Conservation (phyloP, 768 basidiomycete genomes). For the Macrocybe gigantea region DNA sequence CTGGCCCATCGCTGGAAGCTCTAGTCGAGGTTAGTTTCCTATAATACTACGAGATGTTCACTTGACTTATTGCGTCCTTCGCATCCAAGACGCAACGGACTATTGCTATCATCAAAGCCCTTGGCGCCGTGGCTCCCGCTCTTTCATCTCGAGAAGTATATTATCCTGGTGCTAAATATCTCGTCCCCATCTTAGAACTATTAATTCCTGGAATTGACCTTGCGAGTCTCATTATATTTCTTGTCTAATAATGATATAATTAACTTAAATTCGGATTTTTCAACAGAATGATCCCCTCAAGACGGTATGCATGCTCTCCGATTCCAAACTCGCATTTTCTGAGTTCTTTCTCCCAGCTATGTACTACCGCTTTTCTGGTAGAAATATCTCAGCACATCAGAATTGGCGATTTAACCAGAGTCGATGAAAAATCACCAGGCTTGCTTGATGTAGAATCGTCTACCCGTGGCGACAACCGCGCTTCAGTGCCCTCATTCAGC, state of each 20-base stretch:
- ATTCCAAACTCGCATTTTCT: constrained; percentile 4
- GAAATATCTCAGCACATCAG: constrained; percentile 73
- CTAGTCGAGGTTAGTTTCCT: constrained; percentile 62
- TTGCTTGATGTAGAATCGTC: constrained; percentile 30
- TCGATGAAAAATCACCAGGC: constrained; percentile 22
- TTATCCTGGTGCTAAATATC: constrained; percentile 76
- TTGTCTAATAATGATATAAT: constrained; percentile 1
- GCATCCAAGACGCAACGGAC: constrained; percentile 69
- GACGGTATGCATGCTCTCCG: constrained; percentile 40
- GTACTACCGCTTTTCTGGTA: constrained; percentile 69
- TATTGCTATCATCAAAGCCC: constrained; percentile 78
- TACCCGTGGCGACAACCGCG: constrained; percentile 9
- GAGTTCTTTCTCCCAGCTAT: constrained; percentile 37
- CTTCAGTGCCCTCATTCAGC: constrained; percentile 31
- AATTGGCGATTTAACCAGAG: constrained; percentile 55
- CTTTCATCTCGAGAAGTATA: constrained; percentile 77
- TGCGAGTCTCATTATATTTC: constrained; percentile 31
- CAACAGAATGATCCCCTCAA: constrained; percentile 71
- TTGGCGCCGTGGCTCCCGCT: constrained; percentile 75
- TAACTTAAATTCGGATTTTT: not conserved
- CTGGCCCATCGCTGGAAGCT: constrained; percentile 82
- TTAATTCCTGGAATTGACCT: constrained; percentile 85
- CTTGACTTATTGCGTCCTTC: constrained; percentile 5
- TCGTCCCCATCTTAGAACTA: constrained; percentile 74
- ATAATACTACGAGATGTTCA: not conserved